phyloP scores from a whole-genome alignment of 75 land plant genomes.

The Selaginella tamariscina region DNA sequence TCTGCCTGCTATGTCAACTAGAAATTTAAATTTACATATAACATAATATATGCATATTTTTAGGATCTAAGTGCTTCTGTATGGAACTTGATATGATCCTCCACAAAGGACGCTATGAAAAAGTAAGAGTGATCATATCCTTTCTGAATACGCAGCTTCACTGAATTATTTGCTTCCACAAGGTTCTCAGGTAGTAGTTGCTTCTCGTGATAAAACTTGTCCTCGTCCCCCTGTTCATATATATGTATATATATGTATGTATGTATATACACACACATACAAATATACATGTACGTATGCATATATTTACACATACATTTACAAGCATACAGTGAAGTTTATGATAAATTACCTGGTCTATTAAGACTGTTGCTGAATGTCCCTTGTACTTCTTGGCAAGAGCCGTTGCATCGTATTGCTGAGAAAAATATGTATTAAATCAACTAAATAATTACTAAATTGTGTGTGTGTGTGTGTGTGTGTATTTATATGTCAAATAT shows the following conservation, averaged over 20 bases:
- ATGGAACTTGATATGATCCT: constrained; percentile 85
- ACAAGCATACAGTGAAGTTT: not conserved
- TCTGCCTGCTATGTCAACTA: too few relatives aligned
- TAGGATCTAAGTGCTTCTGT: constrained; percentile 45
- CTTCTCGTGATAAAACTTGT: constrained; percentile 57
- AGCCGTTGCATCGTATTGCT: constrained; percentile 92
- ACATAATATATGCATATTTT: too few relatives aligned
- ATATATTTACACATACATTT: not conserved
- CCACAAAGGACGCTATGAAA: constrained; percentile 85
- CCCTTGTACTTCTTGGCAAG: constrained; percentile 48
- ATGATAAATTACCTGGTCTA: constrained; percentile 66
- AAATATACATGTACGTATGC: not conserved
- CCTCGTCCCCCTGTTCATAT: constrained; percentile 55
- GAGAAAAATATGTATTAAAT: constrained; percentile 5
- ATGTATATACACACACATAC: not conserved
- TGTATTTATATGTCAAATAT: too few relatives aligned
- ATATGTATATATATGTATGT: not conserved
- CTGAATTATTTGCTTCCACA: constrained; percentile 47
- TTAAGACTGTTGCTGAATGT: constrained; percentile 46
- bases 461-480: too few relatives aligned
- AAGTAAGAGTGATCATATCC: constrained; percentile 94
- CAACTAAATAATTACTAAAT: not conserved
- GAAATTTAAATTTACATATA: too few relatives aligned
- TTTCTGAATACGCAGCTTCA: constrained; percentile 44
- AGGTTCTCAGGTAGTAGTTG: constrained; percentile 76